Evolutionary conservation across 257 asterid genomes (phyloP), one percentile per base, ranked within the genome.

Genomic region (Paraleonurus japonicus): DNA sequence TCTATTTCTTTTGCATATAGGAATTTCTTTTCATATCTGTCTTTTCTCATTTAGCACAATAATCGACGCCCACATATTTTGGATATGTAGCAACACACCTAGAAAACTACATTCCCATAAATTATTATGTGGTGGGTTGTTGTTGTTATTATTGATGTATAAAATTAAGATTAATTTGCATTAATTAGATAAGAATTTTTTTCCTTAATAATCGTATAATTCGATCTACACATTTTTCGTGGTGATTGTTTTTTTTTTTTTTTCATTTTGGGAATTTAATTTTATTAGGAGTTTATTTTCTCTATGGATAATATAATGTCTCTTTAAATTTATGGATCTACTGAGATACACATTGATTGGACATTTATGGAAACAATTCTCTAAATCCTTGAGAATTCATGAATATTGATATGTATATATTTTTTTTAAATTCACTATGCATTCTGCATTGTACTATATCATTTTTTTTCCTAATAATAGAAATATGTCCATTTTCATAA

Each of bases 11-110:
- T 55, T 79, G 81, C 84, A 86, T 82, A 73, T 59, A 81, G 78
- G 87, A 85, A 86, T 82, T 72, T 86, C 78, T 80, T 4, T 72
- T 76, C 74, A 65, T 57, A 77, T 79, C 80, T 81, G 75, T 84
- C 85, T 77, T 85, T 79, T 88, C 86, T 75, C 65, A 20, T 65
- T 32, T 61, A 32, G 51, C 74, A 43, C 81, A 50, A 24, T 62
- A 37, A 75, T 22, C 67, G 27, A 80, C 51, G 70, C 68, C 73
- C 72, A 75, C 78, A 32, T 61, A 66, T 69, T 74, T 77, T 73
- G 74, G 79, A 66, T 63, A 72, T 71, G 35, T 67, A 70, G 72
- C 45, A 77, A 64, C 53, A 55, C 58, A 50, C 61, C 51, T 28
- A 75, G 17, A 48, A 64, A 67, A 71, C 61, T 71, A 67, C 62